phyloP scores from a whole-genome alignment of 176 grass and related monocot species.

The Carex scoparia region DNA sequence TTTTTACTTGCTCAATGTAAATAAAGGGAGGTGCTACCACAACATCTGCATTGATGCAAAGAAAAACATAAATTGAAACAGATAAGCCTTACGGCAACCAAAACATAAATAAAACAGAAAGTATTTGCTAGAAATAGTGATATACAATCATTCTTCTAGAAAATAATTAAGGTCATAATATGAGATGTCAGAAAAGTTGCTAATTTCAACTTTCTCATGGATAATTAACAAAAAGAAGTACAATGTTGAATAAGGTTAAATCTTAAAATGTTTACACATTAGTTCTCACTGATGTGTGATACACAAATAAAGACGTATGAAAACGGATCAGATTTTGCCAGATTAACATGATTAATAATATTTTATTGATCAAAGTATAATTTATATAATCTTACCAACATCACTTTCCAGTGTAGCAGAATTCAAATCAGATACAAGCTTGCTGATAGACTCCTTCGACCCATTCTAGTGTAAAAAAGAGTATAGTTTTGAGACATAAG shows the following conservation, averaged over 20 bases:
- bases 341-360: neutral
- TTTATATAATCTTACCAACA: conserved; percentile 71
- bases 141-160: neutral
- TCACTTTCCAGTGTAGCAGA: conserved; percentile 74
- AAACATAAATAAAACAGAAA: neutral
- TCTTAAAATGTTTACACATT: neutral
- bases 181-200: neutral
- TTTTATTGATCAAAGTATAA: neutral
- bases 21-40: conserved; percentile 87
- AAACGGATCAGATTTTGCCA: neutral
- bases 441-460: conserved; percentile 78
- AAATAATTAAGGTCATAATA: neutral
- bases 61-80: neutral
- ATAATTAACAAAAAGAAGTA: neutral
- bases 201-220: neutral
- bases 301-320: neutral
- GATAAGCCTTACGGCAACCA: neutral
- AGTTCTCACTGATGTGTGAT: neutral
- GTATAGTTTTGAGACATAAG: conserved; percentile 8
- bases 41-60: conserved; percentile 68
- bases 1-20: conserved; percentile 88
- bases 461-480: conserved; percentile 63
- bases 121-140: neutral
- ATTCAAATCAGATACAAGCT: conserved; percentile 94
- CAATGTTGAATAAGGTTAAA: neutral